Evolutionary conservation across 1,284 basidiomycete genomes (phyloP), one percentile per base, ranked within the genome.

Genomic region (Meira miltonrushii): DNA sequence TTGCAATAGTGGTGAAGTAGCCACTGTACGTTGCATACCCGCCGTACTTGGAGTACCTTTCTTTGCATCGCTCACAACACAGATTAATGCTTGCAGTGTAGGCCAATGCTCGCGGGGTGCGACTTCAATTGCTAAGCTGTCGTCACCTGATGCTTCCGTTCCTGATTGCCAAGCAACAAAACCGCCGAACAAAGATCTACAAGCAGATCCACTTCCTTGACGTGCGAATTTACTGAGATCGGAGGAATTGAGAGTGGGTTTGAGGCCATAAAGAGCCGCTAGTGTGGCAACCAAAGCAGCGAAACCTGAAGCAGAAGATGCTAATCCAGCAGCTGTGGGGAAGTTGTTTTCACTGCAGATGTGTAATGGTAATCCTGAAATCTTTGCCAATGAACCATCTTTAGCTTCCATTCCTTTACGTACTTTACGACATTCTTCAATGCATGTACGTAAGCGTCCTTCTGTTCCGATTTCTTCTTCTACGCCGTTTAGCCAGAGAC

Each of bases 281-380:
- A 99, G 85, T 50, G 93, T 95, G 8, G 88, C 84, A 51, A 92
- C 89, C 43, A 99, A 87, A 0, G 94, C 95, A 1, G 95, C 94
- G 68, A 98, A 94, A 12, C 94, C 94, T 0, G 93, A 92, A 0
- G 95, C 94, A 33, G 92, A 96, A 0, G 94, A 97, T 0, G 95
- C 94, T 40, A 99, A 87, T 11, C 94, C 95, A 0, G 94, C 95
- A 8, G 95, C 95, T 5, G 94, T 98, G 23, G 94, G 94, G 83
- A 99, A 98, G 83, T 98, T 98, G 85, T 99, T 99, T 81, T 87
- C 88, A 10, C 93, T 97, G 61, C 86, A 86, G 66, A 99, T 92
- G 80, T 90, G 71, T 11, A 74, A 68, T 13, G 65, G 58, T 64
- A 67, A 77, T 60, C 61, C 52, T 15, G 68, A 78, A 15, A 72